Evolutionary conservation across 306 rosid species (phyloP), one percentile per base, ranked within the genome.

Genomic region (Ochetophila trinervis): DNA sequence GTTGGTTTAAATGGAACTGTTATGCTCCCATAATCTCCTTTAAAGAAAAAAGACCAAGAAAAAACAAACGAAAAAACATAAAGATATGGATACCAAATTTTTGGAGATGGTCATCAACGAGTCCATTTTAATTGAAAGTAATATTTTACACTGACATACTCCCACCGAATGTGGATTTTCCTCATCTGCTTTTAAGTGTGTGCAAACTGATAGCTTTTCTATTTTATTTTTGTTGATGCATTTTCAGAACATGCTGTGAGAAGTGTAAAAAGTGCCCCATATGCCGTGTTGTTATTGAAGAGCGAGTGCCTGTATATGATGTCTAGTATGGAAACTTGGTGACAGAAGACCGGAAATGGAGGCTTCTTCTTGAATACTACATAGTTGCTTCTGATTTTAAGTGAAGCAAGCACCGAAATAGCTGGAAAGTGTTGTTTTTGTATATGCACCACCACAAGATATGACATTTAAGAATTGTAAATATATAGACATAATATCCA

Each of bases 191-290:
- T 50, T 17, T 1, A 16, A 19, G 19, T 19, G 13, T 14, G 15
- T 49, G 53, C 53, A 49, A 2, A 17, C 4, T 15, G 8, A 50
- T 17, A 19, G 21, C 54, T 19, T 50, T 50, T 17, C 19, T 15
- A 15, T 36, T 40, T 56, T 53, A n/a, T 9, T 50, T 20, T 8
- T 54, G 57, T 19, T 50, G 8, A 48, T 45, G 68, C 53, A 75
- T 80, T 49, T 4, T 79, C 87, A 91, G 97, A 80, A 78, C 88
- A 20, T 88, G 97, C 76, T 68, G 94, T 63, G 88, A 73, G 60
- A 91, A 86, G 75, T 91, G 97, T 66, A 79, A 81, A 60, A 78
- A 72, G 67, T 91, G 97, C 83, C 97, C 97, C 27, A 80, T 85
- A 47, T 91, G 96, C 77, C 97, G 97, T 1, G 80, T 83, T 56